phyloP scores from a whole-genome alignment of 2,329 filamentous ascomycete genomes.

The Ophiocordyceps camponoti-leonardi region DNA sequence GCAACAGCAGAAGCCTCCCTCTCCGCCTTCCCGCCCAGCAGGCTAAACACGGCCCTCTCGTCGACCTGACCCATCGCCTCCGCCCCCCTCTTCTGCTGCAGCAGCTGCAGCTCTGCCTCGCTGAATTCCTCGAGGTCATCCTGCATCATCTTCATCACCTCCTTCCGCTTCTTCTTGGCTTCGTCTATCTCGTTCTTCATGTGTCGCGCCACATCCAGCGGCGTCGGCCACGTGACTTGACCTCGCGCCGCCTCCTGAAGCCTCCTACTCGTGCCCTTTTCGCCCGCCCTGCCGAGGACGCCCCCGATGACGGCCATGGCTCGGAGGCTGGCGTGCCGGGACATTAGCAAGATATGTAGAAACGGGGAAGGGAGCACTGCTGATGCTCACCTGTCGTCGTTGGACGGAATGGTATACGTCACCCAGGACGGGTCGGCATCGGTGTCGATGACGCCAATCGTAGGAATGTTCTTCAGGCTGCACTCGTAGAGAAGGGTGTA shows the following conservation, averaged over 20 bases:
- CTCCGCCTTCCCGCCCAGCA: constrained; percentile 8
- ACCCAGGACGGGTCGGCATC: constrained; percentile 86
- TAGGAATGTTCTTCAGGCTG: constrained; percentile 71
- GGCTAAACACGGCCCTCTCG: constrained; percentile 17
- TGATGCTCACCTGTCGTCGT: constrained; percentile 66
- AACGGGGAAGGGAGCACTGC: neutral
- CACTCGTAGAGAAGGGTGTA: constrained; percentile 84
- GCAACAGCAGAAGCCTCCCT: no score
- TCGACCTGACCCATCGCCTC: constrained; percentile 10
- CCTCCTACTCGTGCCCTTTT: constrained; percentile 56
- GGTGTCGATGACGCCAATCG: constrained; percentile 88
- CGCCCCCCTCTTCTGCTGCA: constrained; percentile 7
- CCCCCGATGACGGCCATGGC: constrained; percentile 68
- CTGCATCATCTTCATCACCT: constrained; percentile 19
- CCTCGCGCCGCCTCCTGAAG: constrained; percentile 44
- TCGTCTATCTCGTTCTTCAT: constrained; percentile 15
- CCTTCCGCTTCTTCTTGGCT: constrained; percentile 14
- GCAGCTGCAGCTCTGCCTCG: constrained; percentile 19
- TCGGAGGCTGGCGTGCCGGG: constrained; percentile 44
- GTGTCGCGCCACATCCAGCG: constrained; percentile 22
- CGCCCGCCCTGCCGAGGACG: constrained; percentile 67
- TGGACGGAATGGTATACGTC: constrained; percentile 90
- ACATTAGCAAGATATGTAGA: neutral
- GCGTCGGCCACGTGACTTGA: constrained; percentile 42
- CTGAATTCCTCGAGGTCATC: constrained; percentile 17